Conservation (phyloP, 2,329 filamentous ascomycete species). For the Trichophyton rubrum region DNA sequence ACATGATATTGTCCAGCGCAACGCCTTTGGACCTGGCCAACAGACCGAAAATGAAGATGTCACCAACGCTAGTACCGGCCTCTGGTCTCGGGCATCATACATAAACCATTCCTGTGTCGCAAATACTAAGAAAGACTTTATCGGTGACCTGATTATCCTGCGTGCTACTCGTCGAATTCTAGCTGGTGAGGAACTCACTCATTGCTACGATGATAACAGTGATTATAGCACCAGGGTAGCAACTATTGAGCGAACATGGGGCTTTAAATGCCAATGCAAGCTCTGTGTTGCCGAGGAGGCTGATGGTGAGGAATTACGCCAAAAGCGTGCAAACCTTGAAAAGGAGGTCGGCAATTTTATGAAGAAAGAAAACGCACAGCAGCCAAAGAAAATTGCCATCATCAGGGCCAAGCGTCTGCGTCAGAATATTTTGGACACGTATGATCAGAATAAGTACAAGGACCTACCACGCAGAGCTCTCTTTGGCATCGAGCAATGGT, state of each 20-base stretch:
- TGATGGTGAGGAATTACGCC: background rate
- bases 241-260: slow-evolving; percentile 15
- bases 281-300: slow-evolving; percentile 16
- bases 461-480: background rate
- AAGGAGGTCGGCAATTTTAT: background rate
- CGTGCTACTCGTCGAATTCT: slow-evolving; percentile 36
- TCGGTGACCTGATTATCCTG: slow-evolving; percentile 44
- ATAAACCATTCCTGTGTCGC: slow-evolving; percentile 43
- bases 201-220: slow-evolving; percentile 27
- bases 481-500: background rate
- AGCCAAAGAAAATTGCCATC: background rate
- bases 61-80: slow-evolving; percentile 20
- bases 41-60: background rate
- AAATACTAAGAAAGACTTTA: slow-evolving; percentile 39
- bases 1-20: background rate
- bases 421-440: background rate
- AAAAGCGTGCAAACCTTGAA: background rate
- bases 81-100: slow-evolving; percentile 39
- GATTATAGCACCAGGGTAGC: slow-evolving; percentile 1
- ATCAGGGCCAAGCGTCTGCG: background rate
- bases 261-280: slow-evolving; percentile 17
- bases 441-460: background rate
- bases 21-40: background rate
- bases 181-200: slow-evolving; percentile 35
- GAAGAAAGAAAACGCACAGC: background rate